Conservation (phyloP, 2,329 filamentous ascomycete species). For the Aspergillus amoenus region DNA sequence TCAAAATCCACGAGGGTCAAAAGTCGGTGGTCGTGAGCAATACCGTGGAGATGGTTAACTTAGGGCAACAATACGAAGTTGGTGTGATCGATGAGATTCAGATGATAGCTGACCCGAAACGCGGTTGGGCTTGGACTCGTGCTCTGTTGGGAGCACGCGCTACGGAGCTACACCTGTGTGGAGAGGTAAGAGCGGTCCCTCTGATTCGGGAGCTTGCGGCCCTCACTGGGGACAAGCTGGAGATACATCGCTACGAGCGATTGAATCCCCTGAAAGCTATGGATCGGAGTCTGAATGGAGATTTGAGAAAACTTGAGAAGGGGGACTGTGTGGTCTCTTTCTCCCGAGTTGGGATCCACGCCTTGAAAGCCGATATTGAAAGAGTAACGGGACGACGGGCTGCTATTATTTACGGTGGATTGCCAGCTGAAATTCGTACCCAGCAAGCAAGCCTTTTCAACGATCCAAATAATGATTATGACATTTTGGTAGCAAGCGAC, state of each 20-base stretch:
- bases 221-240: constrained; percentile 75
- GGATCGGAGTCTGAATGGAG: constrained; percentile 60
- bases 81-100: constrained; percentile 98
- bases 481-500: constrained; percentile 89
- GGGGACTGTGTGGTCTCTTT: constrained; percentile 91
- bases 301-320: constrained; percentile 70
- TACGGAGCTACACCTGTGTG: constrained; percentile 88
- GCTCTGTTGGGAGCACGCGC: constrained; percentile 84
- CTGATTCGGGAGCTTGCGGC: constrained; percentile 76
- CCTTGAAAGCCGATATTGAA: constrained; percentile 76
- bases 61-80: constrained; percentile 68
- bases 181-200: constrained; percentile 78
- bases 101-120: constrained; percentile 79
- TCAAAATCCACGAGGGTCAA: constrained; percentile 64
- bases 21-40: constrained; percentile 68
- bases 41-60: constrained; percentile 85
- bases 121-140: constrained; percentile 93
- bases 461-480: constrained; percentile 91
- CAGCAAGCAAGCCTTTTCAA: constrained; percentile 93
- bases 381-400: constrained; percentile 72
- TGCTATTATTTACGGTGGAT: constrained; percentile 86
- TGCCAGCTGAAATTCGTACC: constrained; percentile 89
- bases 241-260: constrained; percentile 80
- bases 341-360: constrained; percentile 77
- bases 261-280: constrained; percentile 74